Evolutionary conservation across 257 asterid genomes (phyloP).

Genomic region (Leonotis leonurus): DNA sequence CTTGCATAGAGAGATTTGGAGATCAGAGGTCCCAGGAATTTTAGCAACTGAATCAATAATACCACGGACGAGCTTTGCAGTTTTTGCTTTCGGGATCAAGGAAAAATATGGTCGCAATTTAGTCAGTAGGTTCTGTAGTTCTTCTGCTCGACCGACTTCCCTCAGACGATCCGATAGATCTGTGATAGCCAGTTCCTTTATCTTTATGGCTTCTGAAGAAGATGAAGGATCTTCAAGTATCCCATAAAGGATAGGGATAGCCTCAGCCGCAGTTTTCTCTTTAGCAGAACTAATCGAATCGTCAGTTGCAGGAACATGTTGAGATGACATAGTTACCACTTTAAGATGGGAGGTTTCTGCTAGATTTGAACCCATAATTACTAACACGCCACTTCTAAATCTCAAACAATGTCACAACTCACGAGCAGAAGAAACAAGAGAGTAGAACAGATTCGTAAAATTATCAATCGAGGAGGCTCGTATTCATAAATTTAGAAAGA

Average conservation of each 20-base stretch:
- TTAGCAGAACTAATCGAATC: constrained; percentile 46
- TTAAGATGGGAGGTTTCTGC: constrained; percentile 24
- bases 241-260: constrained; percentile 41
- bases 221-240: constrained; percentile 45
- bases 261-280: constrained; percentile 42
- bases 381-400: neutral
- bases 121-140: constrained; percentile 40
- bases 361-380: constrained; percentile 8
- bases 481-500: neutral
- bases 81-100: constrained; percentile 60
- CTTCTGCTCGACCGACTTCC: constrained; percentile 46
- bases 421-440: neutral
- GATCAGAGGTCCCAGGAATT: constrained; percentile 52
- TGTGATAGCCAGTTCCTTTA: constrained; percentile 47
- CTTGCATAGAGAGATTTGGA: constrained; percentile 56
- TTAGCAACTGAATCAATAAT: constrained; percentile 53
- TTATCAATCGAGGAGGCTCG: neutral
- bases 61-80: constrained; percentile 56
- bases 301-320: constrained; percentile 31
- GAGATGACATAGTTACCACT: constrained; percentile 24
- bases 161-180: constrained; percentile 50
- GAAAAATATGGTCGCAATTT: constrained; percentile 49
- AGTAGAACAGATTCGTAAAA: no score
- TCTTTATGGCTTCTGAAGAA: constrained; percentile 50
- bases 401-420: neutral